Evolutionary conservation across 805 yeast species (phyloP), one percentile per base, ranked within the genome.

Genomic region (Hanseniaspora osmophila): DNA sequence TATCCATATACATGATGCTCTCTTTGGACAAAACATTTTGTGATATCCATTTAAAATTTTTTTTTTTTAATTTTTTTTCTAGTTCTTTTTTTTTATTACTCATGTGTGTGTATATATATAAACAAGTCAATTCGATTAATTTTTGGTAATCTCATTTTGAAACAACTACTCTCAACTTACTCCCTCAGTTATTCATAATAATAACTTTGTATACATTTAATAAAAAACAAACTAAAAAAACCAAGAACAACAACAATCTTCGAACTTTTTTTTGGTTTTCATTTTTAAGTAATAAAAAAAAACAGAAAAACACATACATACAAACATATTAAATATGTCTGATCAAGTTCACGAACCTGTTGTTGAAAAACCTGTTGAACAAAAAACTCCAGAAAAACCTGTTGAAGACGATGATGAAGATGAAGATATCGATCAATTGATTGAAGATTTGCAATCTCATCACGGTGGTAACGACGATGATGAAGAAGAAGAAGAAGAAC

Each of bases 361-460:
- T 35, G 30, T n/a, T 43, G 44, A 56, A 56, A 57, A 54, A 58
- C 51, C 60, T 51, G 47, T 58, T 41, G 52, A 48, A 50, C 75
- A 71, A 64, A 78, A 78, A 62, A 71, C 76, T 52, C 66, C 62
- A 57, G 77, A 22, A 22, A 22, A 22, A 22, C 27, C 73, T 60
- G 73, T 74, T 66, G 73, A 67, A 54, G 69, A 69, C 66, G 63
- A 67, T 68, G 82, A 74, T 30, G 81, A 74, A 44, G 82, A 77
- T 53, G 82, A 75, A 51, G 83, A 78, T 59, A 78, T 78, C 54
- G 84, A 78, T 58, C 83, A 78, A 63, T 75, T 80, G 65, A 75
- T 80, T 57, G 72, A 75, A 52, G 95, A 85, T 60, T 72, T 86
- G 59, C 94, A 85, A 69, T 69, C 73, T 45, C 68, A 78, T 65